Conservation (phyloP, 2,329 filamentous ascomycete genomes). For the Fusarium sp. region DNA sequence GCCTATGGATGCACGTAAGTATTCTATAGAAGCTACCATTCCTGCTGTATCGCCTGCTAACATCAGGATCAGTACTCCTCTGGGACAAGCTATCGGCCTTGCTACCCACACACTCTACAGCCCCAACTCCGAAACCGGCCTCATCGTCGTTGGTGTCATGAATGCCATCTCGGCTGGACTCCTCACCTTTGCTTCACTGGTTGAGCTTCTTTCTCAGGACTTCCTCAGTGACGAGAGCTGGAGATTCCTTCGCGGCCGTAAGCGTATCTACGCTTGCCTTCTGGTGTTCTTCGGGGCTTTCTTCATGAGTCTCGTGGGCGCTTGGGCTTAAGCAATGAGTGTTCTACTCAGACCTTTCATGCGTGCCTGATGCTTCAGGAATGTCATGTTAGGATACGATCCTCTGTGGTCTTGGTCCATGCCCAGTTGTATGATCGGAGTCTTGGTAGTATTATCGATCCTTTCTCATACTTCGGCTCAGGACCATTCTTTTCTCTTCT, state of each 20-base stretch:
- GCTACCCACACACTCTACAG: conserved; percentile 77
- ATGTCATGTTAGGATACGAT: background rate
- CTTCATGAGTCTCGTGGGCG: conserved; percentile 72
- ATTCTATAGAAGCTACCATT: no score
- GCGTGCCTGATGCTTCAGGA: background rate
- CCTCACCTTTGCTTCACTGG: conserved; percentile 77
- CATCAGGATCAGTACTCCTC: conserved; percentile 66
- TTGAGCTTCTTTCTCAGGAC: conserved; percentile 78
- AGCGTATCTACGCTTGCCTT: conserved; percentile 65
- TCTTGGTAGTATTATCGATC: background rate
- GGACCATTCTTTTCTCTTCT: background rate
- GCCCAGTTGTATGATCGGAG: background rate
- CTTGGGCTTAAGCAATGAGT: conserved; percentile 64
- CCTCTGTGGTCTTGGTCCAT: background rate
- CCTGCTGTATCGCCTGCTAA: conserved; percentile 10
- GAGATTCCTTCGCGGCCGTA: conserved; percentile 64
- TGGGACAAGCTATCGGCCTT: conserved; percentile 80
- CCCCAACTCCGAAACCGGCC: conserved; percentile 72
- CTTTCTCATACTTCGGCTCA: background rate
- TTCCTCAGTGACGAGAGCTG: conserved; percentile 75
- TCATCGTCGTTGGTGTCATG: conserved; percentile 79
- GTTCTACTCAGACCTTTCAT: background rate
- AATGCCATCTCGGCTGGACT: conserved; percentile 79
- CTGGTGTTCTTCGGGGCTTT: conserved; percentile 70
- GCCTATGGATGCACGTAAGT: conserved; percentile 67